Evolutionary conservation across 371 early-diverging fungal species (phyloP).

Genomic region (Umbelopsis sp.): DNA sequence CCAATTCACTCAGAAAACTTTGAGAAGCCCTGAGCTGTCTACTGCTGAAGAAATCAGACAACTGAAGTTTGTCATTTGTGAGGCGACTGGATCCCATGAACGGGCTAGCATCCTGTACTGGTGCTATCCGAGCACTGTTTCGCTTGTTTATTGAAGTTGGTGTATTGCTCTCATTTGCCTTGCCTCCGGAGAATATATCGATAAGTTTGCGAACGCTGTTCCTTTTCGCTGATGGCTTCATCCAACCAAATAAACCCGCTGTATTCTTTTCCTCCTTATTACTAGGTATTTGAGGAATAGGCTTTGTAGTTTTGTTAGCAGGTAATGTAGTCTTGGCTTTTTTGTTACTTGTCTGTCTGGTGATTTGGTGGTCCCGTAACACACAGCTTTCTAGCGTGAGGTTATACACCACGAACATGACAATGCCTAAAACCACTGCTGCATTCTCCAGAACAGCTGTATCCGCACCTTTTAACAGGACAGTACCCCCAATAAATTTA

Average conservation of each 20-base stretch:
- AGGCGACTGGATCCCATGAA: not conserved
- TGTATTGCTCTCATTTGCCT: not conserved
- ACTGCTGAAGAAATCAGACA: not conserved
- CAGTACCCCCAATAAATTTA: not conserved
- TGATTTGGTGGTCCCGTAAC: constrained; percentile 31
- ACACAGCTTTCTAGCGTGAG: constrained; percentile 33
- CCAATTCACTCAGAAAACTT: constrained; percentile 8
- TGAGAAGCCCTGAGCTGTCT: not conserved
- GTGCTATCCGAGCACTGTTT: not conserved
- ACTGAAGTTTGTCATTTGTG: constrained; percentile 15
- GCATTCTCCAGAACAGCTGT: not conserved
- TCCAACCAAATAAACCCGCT: constrained; percentile 20
- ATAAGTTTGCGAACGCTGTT: not conserved
- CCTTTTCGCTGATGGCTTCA: constrained; percentile 5
- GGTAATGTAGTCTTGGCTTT: constrained; percentile 22
- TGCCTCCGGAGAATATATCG: not conserved
- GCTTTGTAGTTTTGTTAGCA: constrained; percentile 20
- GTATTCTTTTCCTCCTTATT: constrained; percentile 25
- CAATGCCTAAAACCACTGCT: not conserved
- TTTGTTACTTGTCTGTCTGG: constrained; percentile 23
- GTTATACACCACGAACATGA: constrained; percentile 17
- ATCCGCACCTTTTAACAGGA: not conserved
- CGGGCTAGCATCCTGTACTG: not conserved
- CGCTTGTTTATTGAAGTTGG: not conserved
- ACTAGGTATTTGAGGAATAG: constrained; percentile 18